Evolutionary conservation across 345 rosid genomes (phyloP).

Genomic region (Citropsis articulata): DNA sequence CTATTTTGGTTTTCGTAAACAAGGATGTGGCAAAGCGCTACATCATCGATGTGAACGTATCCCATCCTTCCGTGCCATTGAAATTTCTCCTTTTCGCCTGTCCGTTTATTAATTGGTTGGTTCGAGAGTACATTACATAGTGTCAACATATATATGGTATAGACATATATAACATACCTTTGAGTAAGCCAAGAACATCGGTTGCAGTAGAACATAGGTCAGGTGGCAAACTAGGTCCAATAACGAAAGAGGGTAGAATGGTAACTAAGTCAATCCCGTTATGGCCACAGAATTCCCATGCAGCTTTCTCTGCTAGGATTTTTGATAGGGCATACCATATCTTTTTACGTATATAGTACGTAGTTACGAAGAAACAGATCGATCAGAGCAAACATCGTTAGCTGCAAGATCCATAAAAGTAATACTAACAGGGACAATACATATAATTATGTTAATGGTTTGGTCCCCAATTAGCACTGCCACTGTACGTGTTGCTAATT

Average conservation of each 20-base stretch:
- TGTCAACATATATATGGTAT: no score
- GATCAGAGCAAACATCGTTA: neutral
- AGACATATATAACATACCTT: conserved; percentile 37
- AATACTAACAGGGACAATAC: no score
- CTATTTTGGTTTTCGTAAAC: conserved; percentile 55
- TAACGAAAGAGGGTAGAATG: conserved; percentile 64
- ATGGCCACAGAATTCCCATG: conserved; percentile 76
- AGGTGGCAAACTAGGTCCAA: conserved; percentile 82
- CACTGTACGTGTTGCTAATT: neutral
- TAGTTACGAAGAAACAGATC: neutral
- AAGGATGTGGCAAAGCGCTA: conserved; percentile 70
- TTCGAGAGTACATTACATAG: no score
- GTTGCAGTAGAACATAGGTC: conserved; percentile 71
- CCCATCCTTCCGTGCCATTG: conserved; percentile 90
- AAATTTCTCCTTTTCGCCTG: conserved; percentile 67
- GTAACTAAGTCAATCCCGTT: conserved; percentile 64
- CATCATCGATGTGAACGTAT: conserved; percentile 89
- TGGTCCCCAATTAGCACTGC: neutral
- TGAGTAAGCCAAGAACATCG: conserved; percentile 75
- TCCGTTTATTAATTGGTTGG: neutral
- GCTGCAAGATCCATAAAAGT: no score
- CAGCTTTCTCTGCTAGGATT: conserved; percentile 80
- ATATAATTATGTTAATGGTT: no score
- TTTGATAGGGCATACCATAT: conserved; percentile 75
- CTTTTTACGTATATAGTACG: conserved; percentile 21